These are phyloP conservation scores for Arxiozyma telluris DNA, from an alignment of 1,139 yeast genomes.

Conservation along the genomic window DNA sequence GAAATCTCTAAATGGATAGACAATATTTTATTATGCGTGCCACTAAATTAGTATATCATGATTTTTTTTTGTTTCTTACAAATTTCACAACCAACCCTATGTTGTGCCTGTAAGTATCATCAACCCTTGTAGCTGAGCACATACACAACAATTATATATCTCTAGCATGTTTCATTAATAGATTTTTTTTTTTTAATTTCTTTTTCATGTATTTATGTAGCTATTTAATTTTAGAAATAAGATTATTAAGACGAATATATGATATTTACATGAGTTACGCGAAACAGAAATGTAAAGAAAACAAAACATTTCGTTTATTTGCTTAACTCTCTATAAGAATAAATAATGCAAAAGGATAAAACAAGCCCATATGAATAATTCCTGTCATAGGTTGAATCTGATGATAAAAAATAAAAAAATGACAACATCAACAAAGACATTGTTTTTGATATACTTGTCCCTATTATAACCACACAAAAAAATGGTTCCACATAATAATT, in stretches of 20 bases:
- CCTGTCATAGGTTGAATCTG: not conserved
- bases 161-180: not conserved
- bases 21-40: no score
- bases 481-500: no score
- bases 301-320: not conserved
- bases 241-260: not conserved
- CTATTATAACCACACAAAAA: no score
- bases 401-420: no score
- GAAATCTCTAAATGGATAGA: no score
- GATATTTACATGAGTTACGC: not conserved
- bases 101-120: no score
- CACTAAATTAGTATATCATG: no score
- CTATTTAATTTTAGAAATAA: no score
- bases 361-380: not conserved
- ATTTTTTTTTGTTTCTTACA: no score
- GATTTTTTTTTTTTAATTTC: not conserved
- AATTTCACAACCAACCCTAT: no score
- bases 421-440: no score
- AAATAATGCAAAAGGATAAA: constrained; percentile 1
- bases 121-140: not conserved
- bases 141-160: not conserved
- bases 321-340: constrained; percentile 1
- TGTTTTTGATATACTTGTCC: no score
- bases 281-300: not conserved
- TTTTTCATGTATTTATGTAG: not conserved